Conservation (phyloP, 2,329 filamentous ascomycete species). For the Madurella mycetomatis region DNA sequence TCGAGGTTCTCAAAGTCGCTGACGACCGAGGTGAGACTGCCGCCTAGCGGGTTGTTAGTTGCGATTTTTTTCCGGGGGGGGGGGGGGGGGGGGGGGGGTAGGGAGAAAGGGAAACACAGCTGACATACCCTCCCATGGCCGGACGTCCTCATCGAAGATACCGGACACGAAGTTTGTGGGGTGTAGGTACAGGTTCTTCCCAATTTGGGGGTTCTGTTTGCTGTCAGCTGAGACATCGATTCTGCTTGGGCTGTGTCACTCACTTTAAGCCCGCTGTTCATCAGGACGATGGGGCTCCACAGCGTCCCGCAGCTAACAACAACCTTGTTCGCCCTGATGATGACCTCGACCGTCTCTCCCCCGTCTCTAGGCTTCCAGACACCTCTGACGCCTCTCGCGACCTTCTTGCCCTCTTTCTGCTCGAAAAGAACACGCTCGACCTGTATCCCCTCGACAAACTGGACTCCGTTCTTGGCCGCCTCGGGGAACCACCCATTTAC, state of each 20-base stretch:
- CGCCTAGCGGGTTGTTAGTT: constrained; percentile 44
- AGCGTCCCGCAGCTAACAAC: constrained; percentile 74
- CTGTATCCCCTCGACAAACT: constrained; percentile 78
- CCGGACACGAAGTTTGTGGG: constrained; percentile 59
- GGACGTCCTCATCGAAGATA: constrained; percentile 64
- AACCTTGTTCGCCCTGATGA: constrained; percentile 74
- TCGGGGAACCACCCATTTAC: constrained; percentile 73
- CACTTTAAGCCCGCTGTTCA: constrained; percentile 71
- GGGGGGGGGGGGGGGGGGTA: neutral
- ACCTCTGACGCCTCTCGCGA: constrained; percentile 68
- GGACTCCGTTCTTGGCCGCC: constrained; percentile 69
- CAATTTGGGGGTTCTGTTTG: constrained; percentile 68
- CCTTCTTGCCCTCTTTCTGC: constrained; percentile 43
- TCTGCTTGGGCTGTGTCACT: constrained; percentile 23
- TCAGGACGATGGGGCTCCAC: constrained; percentile 70
- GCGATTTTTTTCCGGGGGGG: neutral
- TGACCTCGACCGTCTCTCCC: constrained; percentile 57
- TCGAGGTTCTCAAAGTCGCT: constrained; percentile 78
- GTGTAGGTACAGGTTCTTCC: constrained; percentile 76
- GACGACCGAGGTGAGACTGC: constrained; percentile 75
- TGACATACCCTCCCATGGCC: constrained; percentile 57
- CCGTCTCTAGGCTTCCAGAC: constrained; percentile 69
- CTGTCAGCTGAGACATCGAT: constrained; percentile 18
- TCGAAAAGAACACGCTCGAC: constrained; percentile 69
- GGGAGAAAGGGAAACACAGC: too few relatives aligned